Conservation (phyloP, 176 grass and related monocot genomes). For the Paspalum notatum region DNA sequence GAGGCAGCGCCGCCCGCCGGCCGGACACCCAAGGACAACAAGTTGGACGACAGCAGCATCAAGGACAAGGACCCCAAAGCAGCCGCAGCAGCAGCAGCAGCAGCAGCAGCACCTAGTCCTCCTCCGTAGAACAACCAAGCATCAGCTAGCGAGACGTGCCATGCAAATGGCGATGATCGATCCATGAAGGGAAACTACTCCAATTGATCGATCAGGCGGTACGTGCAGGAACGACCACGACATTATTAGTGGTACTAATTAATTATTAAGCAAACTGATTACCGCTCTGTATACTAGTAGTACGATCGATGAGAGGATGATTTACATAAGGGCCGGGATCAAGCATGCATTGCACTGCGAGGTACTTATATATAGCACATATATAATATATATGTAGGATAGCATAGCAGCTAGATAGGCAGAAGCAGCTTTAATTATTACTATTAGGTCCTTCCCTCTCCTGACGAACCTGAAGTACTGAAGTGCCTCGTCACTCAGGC, state of each 20-base stretch:
- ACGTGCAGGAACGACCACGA: no score
- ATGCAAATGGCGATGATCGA: no score
- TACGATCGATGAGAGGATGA: background rate
- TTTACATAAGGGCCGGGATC: constrained; percentile 9
- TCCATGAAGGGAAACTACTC: no score
- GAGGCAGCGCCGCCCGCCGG: constrained; percentile 51
- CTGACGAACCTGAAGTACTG: background rate
- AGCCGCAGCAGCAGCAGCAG: no score
- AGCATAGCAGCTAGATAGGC: background rate
- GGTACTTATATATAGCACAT: background rate
- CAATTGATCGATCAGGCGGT: no score
- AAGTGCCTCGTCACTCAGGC: constrained; percentile 35
- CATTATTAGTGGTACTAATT: no score
- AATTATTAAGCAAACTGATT: background rate
- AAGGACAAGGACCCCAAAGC: background rate
- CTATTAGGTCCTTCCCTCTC: constrained; percentile 32
- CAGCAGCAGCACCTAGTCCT: no score
- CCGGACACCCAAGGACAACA: constrained; percentile 43
- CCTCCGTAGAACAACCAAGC: no score
- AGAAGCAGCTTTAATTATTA: background rate
- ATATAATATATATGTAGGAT: background rate
- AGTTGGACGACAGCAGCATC: background rate
- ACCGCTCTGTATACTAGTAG: background rate
- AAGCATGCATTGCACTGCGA: constrained; percentile 38
- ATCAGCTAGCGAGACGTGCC: no score